Percentiles rank a stretch among this genome's conserved stretches.
phyloP scores from a whole-genome alignment of 257 asterid species.

The Prunella vulgaris region DNA sequence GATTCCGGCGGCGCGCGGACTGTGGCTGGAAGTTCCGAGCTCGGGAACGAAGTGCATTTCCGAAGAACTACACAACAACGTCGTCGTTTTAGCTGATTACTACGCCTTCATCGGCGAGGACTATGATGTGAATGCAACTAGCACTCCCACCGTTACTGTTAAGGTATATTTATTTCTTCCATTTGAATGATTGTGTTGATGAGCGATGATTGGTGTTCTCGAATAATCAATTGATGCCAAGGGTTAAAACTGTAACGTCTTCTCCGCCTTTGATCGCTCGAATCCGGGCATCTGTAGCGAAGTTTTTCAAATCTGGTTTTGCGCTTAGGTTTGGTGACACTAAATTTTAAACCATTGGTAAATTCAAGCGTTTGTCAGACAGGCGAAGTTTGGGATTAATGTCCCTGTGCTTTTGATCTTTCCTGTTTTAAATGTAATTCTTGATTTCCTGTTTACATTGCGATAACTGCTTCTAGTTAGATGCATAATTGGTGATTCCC shows the following conservation, averaged over 20 bases:
- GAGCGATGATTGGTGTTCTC: neutral
- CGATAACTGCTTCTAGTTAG: neutral
- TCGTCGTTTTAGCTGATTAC: constrained; percentile 78
- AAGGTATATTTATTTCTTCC: constrained; percentile 40
- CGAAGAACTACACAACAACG: constrained; percentile 61
- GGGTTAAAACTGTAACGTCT: neutral
- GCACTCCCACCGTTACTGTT: constrained; percentile 54
- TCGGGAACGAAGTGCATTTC: constrained; percentile 76
- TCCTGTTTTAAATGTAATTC: neutral
- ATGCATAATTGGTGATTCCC: neutral
- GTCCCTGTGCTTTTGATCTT: neutral
- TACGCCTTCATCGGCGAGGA: constrained; percentile 51
- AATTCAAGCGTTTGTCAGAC: neutral
- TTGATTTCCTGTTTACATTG: neutral
- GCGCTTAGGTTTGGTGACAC: neutral
- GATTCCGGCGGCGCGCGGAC: constrained; percentile 47
- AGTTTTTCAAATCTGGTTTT: neutral
- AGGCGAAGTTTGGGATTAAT: neutral
- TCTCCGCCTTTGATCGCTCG: constrained; percentile 1
- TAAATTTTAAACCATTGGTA: neutral
- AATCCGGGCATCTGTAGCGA: neutral
- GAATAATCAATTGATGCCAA: neutral
- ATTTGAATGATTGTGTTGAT: neutral
- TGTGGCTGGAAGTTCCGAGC: constrained; percentile 72
- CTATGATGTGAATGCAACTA: constrained; percentile 32